Evolutionary conservation across 495 filamentous ascomycete genomes (phyloP).

Genomic region (Xylaria curta): DNA sequence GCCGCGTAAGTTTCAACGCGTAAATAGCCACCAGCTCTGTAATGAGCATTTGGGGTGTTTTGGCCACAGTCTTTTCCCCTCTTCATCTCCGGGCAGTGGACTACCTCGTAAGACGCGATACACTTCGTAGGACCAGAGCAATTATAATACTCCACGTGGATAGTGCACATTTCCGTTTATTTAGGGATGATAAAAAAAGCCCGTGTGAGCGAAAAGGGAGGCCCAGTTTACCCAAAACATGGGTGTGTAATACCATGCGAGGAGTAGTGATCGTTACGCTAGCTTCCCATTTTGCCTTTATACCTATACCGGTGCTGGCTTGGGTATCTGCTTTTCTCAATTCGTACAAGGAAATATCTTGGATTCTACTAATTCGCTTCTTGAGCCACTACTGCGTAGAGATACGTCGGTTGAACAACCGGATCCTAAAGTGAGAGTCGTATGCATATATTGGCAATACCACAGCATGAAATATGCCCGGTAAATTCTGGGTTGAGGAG

Average conservation of each 20-base stretch:
- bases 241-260: neutral
- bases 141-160: neutral
- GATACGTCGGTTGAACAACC: neutral
- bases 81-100: neutral
- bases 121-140: conserved; percentile 2
- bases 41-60: neutral
- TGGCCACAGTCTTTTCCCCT: neutral
- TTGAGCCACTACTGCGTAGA: neutral
- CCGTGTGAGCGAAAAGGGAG: neutral
- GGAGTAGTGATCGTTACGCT: neutral
- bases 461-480: neutral
- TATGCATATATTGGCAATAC: neutral
- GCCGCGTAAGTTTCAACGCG: conserved; percentile 6
- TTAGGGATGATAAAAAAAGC: neutral
- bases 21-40: neutral
- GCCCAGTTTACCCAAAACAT: neutral
- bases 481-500: neutral
- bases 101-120: neutral
- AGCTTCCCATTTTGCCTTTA: neutral
- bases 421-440: neutral
- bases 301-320: neutral
- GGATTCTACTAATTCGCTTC: neutral
- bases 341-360: neutral
- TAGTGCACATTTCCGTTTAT: conserved; percentile 7
- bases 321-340: neutral